Percentiles rank a stretch among this genome's conserved stretches.
Conservation (phyloP, 2,329 filamentous ascomycete genomes). For the Ascomycota sp. region DNA sequence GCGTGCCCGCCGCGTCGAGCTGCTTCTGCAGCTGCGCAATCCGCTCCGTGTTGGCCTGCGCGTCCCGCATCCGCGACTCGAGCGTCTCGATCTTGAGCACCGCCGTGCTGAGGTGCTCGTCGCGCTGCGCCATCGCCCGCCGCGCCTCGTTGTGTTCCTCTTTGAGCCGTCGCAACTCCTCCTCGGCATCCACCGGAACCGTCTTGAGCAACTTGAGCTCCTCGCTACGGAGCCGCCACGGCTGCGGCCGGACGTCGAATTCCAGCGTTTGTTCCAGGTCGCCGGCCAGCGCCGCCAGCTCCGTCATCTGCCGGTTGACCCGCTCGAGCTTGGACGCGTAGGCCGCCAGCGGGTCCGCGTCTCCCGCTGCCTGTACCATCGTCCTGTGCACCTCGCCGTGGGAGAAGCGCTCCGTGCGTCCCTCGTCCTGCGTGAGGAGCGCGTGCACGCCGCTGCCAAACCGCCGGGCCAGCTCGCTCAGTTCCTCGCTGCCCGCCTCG, state of each 20-base stretch:
- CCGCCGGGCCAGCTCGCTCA: conserved; percentile 45
- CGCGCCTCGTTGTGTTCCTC: conserved; percentile 65
- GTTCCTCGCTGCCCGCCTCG: conserved; percentile 40
- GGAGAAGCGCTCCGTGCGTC: conserved; percentile 44
- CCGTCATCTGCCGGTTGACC: conserved; percentile 42
- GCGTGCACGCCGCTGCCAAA: conserved; percentile 46
- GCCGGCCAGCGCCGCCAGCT: conserved; percentile 48
- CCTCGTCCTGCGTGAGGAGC: conserved; percentile 48
- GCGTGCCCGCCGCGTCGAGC: conserved; percentile 30
- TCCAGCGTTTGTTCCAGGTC: conserved; percentile 56
- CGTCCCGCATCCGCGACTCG: conserved; percentile 70
- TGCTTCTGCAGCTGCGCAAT: conserved; percentile 44
- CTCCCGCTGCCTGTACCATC: conserved; percentile 37
- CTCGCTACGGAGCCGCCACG: conserved; percentile 67
- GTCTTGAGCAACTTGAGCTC: conserved; percentile 69
- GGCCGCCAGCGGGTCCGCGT: conserved; percentile 49
- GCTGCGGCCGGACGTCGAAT: conserved; percentile 55
- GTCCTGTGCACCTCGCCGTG: conserved; percentile 44
- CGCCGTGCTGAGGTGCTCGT: conserved; percentile 69
- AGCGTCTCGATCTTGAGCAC: conserved; percentile 88
- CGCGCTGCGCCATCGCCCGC: conserved; percentile 48
- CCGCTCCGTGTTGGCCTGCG: conserved; percentile 52
- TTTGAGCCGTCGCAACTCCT: conserved; percentile 61
- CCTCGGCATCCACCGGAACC: conserved; percentile 62
- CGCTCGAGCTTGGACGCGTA: conserved; percentile 47